These are phyloP conservation scores for Wickerhamomyces ciferrii DNA, from an alignment of 805 yeast genomes.

Conservation along the genomic window DNA sequence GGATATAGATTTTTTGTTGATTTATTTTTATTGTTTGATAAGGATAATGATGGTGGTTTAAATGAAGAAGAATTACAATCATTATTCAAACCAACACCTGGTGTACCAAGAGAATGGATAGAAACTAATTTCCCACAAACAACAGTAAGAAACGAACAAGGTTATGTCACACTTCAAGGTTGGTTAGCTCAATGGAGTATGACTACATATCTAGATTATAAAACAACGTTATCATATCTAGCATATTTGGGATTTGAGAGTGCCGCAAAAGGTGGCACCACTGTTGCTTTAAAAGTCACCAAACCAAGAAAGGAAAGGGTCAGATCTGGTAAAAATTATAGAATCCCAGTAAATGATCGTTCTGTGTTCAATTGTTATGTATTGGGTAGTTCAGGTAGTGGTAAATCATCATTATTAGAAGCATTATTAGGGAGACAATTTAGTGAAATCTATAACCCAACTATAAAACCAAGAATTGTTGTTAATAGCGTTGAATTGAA, in stretches of 20 bases:
- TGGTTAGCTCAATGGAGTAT: constrained; percentile 99
- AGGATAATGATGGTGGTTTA: constrained; percentile 95
- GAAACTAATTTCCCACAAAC: constrained; percentile 82
- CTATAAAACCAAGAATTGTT: constrained; percentile 73
- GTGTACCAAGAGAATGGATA: constrained; percentile 83
- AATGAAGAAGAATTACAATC: constrained; percentile 63
- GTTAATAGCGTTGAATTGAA: constrained; percentile 90
- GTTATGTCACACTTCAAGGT: constrained; percentile 89
- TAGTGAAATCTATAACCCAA: constrained; percentile 71
- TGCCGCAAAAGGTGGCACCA: constrained; percentile 21
- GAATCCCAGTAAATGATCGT: constrained; percentile 71
- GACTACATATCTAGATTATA: constrained; percentile 84
- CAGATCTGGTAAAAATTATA: constrained; percentile 57
- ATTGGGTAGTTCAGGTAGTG: constrained; percentile 80
- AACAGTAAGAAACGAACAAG: constrained; percentile 86
- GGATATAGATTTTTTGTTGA: constrained; percentile 94
- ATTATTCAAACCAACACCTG: constrained; percentile 87
- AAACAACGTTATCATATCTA: constrained; percentile 79
- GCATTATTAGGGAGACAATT: constrained; percentile 74
- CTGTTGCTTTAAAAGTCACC: constrained; percentile 68
- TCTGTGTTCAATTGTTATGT: constrained; percentile 90
- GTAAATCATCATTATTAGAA: constrained; percentile 81
- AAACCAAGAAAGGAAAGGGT: constrained; percentile 70
- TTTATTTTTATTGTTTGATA: constrained; percentile 79
- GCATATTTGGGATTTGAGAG: constrained; percentile 87